Percentiles rank a stretch among this genome's conserved stretches.
Conservation (phyloP, 164 flowering plant species). For the Tinospora cordifolia region DNA sequence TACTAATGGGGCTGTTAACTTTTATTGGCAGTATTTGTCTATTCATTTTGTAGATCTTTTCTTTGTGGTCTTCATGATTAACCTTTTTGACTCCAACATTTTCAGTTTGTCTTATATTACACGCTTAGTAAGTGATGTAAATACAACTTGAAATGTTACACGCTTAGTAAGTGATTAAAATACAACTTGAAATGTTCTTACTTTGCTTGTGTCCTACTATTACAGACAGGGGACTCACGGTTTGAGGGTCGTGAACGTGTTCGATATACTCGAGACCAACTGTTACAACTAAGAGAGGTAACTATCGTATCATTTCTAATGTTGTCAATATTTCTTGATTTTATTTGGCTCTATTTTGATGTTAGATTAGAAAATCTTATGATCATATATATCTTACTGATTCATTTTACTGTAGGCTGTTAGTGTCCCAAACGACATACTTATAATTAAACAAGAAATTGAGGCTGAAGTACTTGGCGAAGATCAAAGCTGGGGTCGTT, state of each 20-base stretch:
- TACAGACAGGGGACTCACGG: slow-evolving; percentile 51
- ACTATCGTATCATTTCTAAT: neutral
- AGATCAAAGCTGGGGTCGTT: slow-evolving; percentile 69
- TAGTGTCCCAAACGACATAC: slow-evolving; percentile 49
- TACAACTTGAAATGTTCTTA: slow-evolving; percentile 1
- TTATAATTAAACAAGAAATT: slow-evolving; percentile 67
- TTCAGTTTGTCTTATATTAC: neutral
- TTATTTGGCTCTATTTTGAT: neutral
- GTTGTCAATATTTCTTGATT: too few relatives aligned
- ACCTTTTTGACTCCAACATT: neutral
- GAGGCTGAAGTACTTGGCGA: slow-evolving; percentile 69
- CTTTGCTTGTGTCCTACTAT: slow-evolving; percentile 6
- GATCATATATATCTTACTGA: neutral
- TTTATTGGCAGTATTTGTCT: neutral
- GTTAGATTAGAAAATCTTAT: neutral
- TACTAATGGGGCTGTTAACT: neutral
- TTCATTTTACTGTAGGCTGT: slow-evolving; percentile 33
- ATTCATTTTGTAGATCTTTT: neutral
- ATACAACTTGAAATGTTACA: neutral
- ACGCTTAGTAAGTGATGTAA: neutral
- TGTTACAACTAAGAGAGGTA: slow-evolving; percentile 77
- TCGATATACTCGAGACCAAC: slow-evolving; percentile 65
- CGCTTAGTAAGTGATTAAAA: neutral
- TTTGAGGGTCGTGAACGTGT: slow-evolving; percentile 69
- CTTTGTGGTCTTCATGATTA: neutral